Percentiles rank a stretch among this genome's conserved stretches.
Evolutionary conservation across 202 grass and related monocot species (phyloP).

Genomic region (Digitaria exilis): DNA sequence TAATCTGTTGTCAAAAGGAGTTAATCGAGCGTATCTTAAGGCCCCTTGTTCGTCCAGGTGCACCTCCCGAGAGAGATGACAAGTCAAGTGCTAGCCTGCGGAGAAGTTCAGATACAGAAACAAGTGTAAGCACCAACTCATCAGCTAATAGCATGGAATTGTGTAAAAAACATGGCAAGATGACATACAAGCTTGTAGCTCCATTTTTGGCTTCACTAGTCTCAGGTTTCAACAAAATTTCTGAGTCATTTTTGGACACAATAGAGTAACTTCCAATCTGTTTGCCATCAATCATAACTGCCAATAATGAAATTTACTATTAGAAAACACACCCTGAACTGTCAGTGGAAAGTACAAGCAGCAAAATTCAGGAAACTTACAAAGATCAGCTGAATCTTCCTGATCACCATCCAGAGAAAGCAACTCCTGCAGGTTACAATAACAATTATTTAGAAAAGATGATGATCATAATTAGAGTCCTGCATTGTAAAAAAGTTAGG

Average conservation of each 20-base stretch:
- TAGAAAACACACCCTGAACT: constrained; percentile 27
- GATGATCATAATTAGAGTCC: not conserved
- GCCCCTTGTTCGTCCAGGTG: constrained; percentile 83
- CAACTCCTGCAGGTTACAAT: constrained; percentile 58
- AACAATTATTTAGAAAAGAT: constrained; percentile 37
- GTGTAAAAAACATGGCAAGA: not conserved
- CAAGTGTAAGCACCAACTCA: constrained; percentile 20
- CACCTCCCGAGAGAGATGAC: constrained; percentile 65
- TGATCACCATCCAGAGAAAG: constrained; percentile 64
- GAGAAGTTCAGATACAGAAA: constrained; percentile 21
- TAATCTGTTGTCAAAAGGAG: constrained; percentile 30
- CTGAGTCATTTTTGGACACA: constrained; percentile 52
- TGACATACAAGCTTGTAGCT: constrained; percentile 53
- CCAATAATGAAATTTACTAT: constrained; percentile 23
- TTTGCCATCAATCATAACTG: constrained; percentile 58
- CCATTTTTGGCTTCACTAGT: constrained; percentile 45
- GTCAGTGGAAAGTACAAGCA: not conserved
- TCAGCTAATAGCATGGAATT: not conserved
- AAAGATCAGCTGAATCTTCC: constrained; percentile 45
- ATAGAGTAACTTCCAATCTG: constrained; percentile 45
- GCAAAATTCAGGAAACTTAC: constrained; percentile 48
- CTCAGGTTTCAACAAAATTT: constrained; percentile 71
- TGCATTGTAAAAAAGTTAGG: not conserved
- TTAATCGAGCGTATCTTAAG: constrained; percentile 39
- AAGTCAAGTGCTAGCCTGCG: constrained; percentile 57